Evolutionary conservation across 1,139 yeast genomes (phyloP).

Genomic region (Nakaseomyces glabratus): DNA sequence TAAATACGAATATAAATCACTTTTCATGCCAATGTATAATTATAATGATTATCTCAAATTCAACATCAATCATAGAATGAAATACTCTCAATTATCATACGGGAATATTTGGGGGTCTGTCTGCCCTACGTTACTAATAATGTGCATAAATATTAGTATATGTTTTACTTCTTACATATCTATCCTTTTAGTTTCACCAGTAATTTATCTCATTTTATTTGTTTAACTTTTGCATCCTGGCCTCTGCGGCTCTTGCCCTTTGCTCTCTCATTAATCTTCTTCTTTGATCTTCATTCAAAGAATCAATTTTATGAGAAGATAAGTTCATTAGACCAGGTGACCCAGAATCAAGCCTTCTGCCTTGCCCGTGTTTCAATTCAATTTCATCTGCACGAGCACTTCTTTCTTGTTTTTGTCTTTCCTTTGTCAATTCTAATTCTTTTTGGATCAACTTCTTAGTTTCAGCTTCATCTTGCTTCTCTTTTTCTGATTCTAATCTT

Average conservation of each 20-base stretch:
- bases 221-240: conserved; percentile 46
- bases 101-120: conserved; percentile 1
- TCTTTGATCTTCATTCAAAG: conserved; percentile 58
- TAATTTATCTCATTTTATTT: too few species aligned
- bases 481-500: conserved; percentile 34
- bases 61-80: too few species aligned
- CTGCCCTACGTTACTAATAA: neutral
- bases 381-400: conserved; percentile 14
- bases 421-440: conserved; percentile 28
- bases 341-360: conserved; percentile 23
- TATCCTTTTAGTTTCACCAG: too few species aligned
- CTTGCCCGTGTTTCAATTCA: conserved; percentile 21
- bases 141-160: neutral
- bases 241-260: conserved; percentile 95
- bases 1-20: too few species aligned
- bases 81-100: neutral
- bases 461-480: conserved; percentile 34
- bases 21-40: neutral
- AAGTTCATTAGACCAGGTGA: conserved; percentile 10
- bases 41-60: too few species aligned
- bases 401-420: conserved; percentile 19
- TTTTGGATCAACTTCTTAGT: conserved; percentile 30
- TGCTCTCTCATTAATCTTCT: conserved; percentile 82
- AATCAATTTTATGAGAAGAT: conserved; percentile 28
- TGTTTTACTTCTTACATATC: too few species aligned